Evolutionary conservation across 2,329 filamentous ascomycete species (phyloP), one percentile per base, ranked within the genome.

Genomic region (Tolypocladium album): DNA sequence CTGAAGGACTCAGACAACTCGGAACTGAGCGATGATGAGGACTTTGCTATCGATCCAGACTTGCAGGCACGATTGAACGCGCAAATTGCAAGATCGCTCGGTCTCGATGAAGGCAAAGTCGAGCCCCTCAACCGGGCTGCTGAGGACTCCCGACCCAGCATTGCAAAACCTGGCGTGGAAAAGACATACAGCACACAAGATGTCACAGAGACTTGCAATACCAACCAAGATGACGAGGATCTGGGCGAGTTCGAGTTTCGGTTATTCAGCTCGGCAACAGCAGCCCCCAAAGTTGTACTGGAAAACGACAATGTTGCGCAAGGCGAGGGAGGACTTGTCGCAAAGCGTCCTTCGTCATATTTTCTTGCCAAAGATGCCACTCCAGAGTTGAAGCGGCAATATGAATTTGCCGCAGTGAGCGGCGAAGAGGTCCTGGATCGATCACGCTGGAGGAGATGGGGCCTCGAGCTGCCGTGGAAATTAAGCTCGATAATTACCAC

Each of bases 401-500:
- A 81, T 60, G 70, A 69, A 38, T 65, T 65, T n/a, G 74, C 76
- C 3, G 81, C 84, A 3, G 71, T 87, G 13, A 78, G 70, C 38
- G 79, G 78, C 7, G 78, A 81, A n/a, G 77, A 82, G 17, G 69
- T 88, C 17, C 58, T 81, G 2, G 66, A 66, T 27, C 71, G 75
- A 61, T 77, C 78, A n/a, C 67, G 65, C 55, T 71, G 68, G 64
- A 73, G 78, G 59, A 75, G 75, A 8, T 86, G 83, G 83, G 84
- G 84, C 0, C 69, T 83, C 50, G 83, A 86, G 69, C 75, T 82
- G 64, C 83, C 84, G 1, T 87, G 85, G 85, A 78, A 78, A 60
- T 82, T 86, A 17, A 77, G 72, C 4, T 74, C 71, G 38, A 70
- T 65, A 1, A 66, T 75, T n/a, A 70, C 66, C n/a, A 69, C 68